A percentile compares a stretch with the other conserved stretches of the same genome.
phyloP scores from a whole-genome alignment of 106 monocot genomes.

The Xerophyta viscosa region DNA sequence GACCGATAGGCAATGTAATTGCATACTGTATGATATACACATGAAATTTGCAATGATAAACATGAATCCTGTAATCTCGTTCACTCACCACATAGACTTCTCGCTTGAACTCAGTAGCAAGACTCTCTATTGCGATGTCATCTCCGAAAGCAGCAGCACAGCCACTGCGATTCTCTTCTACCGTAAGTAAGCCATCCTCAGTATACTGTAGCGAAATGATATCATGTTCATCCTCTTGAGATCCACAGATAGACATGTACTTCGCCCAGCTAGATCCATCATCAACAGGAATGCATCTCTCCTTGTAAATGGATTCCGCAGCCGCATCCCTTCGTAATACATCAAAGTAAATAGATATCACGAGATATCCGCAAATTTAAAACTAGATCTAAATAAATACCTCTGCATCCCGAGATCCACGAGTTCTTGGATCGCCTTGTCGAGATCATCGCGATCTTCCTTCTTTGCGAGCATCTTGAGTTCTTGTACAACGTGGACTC shows the following conservation, averaged over 20 bases:
- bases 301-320: slow-evolving; percentile 76
- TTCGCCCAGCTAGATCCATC: slow-evolving; percentile 82
- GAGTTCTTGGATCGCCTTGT: slow-evolving; percentile 54
- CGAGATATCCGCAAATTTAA: background rate
- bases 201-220: slow-evolving; percentile 88
- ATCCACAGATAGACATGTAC: slow-evolving; percentile 89
- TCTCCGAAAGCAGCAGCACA: slow-evolving; percentile 91
- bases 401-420: slow-evolving; percentile 73
- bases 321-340: slow-evolving; percentile 51
- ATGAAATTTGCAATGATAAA: background rate
- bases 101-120: slow-evolving; percentile 80
- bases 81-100: slow-evolving; percentile 82
- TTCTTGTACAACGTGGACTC: slow-evolving; percentile 67
- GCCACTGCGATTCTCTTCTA: slow-evolving; percentile 81
- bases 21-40: no score
- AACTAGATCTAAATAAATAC: slow-evolving; percentile 16
- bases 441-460: slow-evolving; percentile 33
- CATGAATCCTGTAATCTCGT: background rate
- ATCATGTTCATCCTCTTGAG: slow-evolving; percentile 63
- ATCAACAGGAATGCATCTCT: slow-evolving; percentile 62
- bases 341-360: background rate
- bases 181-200: slow-evolving; percentile 71
- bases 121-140: slow-evolving; percentile 84
- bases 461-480: slow-evolving; percentile 60
- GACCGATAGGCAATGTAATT: no score